These are phyloP conservation scores for Pichia eremophila DNA, from an alignment of 805 yeast species.

Conservation along the genomic window DNA sequence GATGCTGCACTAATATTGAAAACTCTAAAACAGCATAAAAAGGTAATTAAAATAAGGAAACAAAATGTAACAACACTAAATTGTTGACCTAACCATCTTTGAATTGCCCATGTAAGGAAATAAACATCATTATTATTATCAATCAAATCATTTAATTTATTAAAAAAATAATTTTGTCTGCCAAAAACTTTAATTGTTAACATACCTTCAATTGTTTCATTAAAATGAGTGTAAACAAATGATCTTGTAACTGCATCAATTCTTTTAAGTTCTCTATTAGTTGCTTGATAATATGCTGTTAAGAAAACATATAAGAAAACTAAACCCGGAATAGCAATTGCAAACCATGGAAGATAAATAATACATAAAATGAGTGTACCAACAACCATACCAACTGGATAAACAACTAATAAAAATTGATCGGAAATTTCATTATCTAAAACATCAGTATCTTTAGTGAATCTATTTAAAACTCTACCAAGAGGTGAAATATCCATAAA, in stretches of 20 bases:
- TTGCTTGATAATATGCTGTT: constrained; percentile 55
- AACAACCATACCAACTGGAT: constrained; percentile 41
- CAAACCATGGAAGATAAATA: constrained; percentile 68
- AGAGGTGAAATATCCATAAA: constrained; percentile 84
- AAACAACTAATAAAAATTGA: constrained; percentile 52
- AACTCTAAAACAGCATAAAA: constrained; percentile 50
- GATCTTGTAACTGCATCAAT: constrained; percentile 67
- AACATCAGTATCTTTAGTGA: constrained; percentile 81
- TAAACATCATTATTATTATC: constrained; percentile 62
- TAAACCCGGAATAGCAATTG: constrained; percentile 54
- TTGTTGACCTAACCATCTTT: constrained; percentile 55
- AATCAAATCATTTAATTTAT: constrained; percentile 35
- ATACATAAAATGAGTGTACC: constrained; percentile 62
- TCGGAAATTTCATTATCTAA: constrained; percentile 73
- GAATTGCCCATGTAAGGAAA: constrained; percentile 44
- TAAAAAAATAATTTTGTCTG: constrained; percentile 31
- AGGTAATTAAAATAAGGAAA: constrained; percentile 38
- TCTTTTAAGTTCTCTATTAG: constrained; percentile 68
- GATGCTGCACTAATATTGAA: constrained; percentile 50
- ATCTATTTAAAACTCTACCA: constrained; percentile 78
- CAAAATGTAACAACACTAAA: constrained; percentile 38
- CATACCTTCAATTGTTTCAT: constrained; percentile 60
- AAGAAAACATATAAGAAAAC: constrained; percentile 34
- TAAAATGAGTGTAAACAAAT: constrained; percentile 58
- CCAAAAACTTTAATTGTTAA: constrained; percentile 56